phyloP scores from a whole-genome alignment of 2,329 filamentous ascomycete species.

The Aspergillus sergii region DNA sequence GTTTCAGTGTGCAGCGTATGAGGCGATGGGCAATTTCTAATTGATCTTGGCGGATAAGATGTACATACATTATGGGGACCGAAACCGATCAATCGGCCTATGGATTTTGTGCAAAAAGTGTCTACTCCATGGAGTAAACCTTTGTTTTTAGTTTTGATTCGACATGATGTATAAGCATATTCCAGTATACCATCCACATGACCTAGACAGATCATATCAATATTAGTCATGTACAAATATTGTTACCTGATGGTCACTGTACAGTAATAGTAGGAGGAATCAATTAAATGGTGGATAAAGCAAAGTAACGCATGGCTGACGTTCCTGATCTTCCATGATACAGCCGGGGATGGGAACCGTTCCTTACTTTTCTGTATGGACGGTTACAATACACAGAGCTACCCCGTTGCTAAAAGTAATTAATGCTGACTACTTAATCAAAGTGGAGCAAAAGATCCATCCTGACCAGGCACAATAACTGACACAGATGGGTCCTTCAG shows the following conservation, averaged over 20 bases:
- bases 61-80: background rate
- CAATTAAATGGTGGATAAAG: too few species aligned
- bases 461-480: background rate
- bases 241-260: background rate
- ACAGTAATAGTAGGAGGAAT: background rate
- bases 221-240: background rate
- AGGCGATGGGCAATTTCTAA: background rate
- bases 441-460: conserved; percentile 1
- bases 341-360: too few species aligned
- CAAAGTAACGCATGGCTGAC: background rate
- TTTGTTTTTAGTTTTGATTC: background rate
- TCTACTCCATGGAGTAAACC: background rate
- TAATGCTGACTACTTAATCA: background rate
- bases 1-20: background rate
- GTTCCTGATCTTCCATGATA: background rate
- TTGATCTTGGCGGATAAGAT: background rate
- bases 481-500: background rate
- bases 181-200: too few species aligned
- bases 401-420: background rate
- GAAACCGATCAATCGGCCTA: background rate
- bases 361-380: background rate
- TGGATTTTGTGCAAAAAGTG: background rate
- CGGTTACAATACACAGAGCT: background rate
- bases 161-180: background rate
- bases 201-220: background rate